phyloP scores from a whole-genome alignment of 2,329 filamentous ascomycete genomes.

The Shiraia bambusicola region DNA sequence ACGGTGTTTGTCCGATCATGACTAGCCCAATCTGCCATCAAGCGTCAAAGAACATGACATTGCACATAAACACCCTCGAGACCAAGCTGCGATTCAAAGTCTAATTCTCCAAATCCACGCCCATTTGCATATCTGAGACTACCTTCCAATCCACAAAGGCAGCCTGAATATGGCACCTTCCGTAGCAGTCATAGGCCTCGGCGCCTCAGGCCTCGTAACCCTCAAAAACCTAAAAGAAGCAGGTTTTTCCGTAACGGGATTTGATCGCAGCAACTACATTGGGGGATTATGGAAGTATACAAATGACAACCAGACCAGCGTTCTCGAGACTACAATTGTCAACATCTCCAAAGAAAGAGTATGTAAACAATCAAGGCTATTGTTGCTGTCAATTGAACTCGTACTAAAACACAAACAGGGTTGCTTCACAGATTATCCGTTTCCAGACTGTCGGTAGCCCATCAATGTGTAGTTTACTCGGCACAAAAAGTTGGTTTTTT shows the following conservation, averaged over 20 bases:
- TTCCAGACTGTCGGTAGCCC: conserved; percentile 9
- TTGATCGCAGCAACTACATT: conserved; percentile 22
- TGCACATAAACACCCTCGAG: too few relatives aligned
- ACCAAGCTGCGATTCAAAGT: too few relatives aligned
- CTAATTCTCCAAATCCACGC: too few relatives aligned
- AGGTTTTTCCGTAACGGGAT: conserved; percentile 22
- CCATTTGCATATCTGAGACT: neutral
- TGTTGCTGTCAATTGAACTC: neutral
- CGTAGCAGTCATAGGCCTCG: conserved; percentile 17
- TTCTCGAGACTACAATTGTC: conserved; percentile 19
- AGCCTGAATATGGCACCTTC: conserved; percentile 1
- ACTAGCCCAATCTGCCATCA: too few relatives aligned
- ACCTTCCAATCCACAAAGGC: neutral
- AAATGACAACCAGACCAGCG: conserved; percentile 21
- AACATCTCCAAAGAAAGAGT: conserved; percentile 26
- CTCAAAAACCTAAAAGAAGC: conserved; percentile 23
- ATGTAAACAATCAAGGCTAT: neutral
- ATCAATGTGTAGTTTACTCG: neutral
- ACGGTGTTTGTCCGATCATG: too few relatives aligned
- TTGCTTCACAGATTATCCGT: conserved; percentile 27
- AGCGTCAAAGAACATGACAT: too few relatives aligned
- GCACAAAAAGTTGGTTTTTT: too few relatives aligned
- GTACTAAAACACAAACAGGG: conserved; percentile 5
- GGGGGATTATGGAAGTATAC: conserved; percentile 29
- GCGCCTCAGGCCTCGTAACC: conserved; percentile 17